These are phyloP conservation scores for Takashimella tepidaria DNA, from an alignment of 1,284 basidiomycete species.

Conservation along the genomic window DNA sequence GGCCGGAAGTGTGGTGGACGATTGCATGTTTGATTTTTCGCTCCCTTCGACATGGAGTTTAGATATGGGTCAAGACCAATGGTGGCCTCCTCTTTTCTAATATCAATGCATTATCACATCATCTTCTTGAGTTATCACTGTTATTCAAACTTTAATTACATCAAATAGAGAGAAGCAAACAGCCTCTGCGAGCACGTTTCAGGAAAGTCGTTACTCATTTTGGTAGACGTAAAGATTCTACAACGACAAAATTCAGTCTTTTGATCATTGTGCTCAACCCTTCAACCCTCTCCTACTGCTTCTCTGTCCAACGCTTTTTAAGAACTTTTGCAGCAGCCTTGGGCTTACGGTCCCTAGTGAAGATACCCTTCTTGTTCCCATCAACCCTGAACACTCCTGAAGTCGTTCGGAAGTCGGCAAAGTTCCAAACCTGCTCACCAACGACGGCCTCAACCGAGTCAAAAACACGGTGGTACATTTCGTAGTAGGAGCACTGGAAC, in stretches of 20 bases:
- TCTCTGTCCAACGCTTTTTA: constrained; percentile 15
- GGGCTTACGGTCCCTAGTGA: constrained; percentile 18
- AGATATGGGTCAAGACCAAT: not conserved
- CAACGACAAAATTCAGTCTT: no score
- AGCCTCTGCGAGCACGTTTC: no score
- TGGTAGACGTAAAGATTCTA: no score
- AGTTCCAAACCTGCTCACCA: constrained; percentile 30
- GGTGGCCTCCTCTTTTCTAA: not conserved
- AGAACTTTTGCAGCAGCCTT: constrained; percentile 22
- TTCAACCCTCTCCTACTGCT: not conserved
- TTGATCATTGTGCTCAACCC: no score
- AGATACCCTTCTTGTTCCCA: constrained; percentile 29
- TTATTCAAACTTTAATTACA: no score
- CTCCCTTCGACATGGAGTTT: not conserved
- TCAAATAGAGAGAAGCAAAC: no score
- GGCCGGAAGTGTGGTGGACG: not conserved
- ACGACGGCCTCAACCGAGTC: constrained; percentile 20
- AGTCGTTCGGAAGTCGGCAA: constrained; percentile 24
- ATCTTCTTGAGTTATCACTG: no score
- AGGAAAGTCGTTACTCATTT: no score
- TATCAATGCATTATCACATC: not conserved
- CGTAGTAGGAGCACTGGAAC: constrained; percentile 17
- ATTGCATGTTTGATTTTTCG: not conserved
- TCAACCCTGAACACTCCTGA: constrained; percentile 24
- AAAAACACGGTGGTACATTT: constrained; percentile 25